Evolutionary conservation across 2,329 filamentous ascomycete species (phyloP).

Genomic region (Cladophialophora exuberans): DNA sequence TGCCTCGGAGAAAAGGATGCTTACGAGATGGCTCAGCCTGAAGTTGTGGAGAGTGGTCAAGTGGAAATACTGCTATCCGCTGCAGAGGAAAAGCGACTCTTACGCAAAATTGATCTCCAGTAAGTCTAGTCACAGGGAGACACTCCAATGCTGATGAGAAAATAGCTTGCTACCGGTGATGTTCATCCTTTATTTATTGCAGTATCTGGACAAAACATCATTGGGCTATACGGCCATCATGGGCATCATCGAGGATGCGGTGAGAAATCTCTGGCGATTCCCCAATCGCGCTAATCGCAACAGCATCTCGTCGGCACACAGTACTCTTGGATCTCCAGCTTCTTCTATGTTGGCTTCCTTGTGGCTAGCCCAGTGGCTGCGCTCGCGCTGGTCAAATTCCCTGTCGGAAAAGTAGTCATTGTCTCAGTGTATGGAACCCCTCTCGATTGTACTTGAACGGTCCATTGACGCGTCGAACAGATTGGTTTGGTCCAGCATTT

Average conservation of each 20-base stretch:
- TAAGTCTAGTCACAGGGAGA: not conserved
- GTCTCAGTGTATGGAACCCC: not conserved
- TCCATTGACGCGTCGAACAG: not conserved
- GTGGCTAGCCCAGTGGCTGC: constrained; percentile 7
- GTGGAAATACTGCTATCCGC: no score
- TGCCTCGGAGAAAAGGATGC: no score
- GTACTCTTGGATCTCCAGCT: constrained; percentile 46
- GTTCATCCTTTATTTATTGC: constrained; percentile 4
- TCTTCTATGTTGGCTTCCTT: constrained; percentile 44
- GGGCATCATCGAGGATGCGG: constrained; percentile 52
- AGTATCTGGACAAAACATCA: constrained; percentile 56
- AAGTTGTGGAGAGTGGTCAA: no score
- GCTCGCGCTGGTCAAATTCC: constrained; percentile 14
- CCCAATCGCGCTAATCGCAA: constrained; percentile 56
- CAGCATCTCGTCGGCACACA: constrained; percentile 52
- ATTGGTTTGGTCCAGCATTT: constrained; percentile 44
- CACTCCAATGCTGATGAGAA: no score
- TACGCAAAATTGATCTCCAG: constrained; percentile 16
- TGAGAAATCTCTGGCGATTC: constrained; percentile 44
- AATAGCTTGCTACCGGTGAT: constrained; percentile 5
- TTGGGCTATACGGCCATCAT: constrained; percentile 57
- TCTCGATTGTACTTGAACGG: not conserved
- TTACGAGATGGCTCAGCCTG: no score
- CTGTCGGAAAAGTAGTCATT: constrained; percentile 10
- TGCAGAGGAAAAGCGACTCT: constrained; percentile 4